phyloP scores from a whole-genome alignment of 176 grass and related monocot species.

The Zoysia pacifica region DNA sequence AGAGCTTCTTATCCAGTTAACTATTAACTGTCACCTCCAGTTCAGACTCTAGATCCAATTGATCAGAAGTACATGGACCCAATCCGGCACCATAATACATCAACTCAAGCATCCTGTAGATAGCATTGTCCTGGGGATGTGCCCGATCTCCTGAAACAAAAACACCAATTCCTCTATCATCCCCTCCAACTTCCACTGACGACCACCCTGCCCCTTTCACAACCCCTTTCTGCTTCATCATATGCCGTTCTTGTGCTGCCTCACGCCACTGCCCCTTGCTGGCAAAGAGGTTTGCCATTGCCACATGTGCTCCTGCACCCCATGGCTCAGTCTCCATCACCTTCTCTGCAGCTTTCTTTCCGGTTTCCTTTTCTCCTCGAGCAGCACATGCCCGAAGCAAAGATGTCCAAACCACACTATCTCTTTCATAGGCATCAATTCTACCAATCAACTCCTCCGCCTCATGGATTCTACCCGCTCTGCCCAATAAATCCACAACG shows the following conservation, averaged over 20 bases:
- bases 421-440: constrained; percentile 53
- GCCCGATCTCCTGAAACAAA: constrained; percentile 58
- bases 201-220: constrained; percentile 69
- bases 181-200: constrained; percentile 51
- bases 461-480: constrained; percentile 56
- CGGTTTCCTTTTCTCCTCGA: constrained; percentile 55
- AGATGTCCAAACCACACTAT: constrained; percentile 65
- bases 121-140: constrained; percentile 44
- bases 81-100: constrained; percentile 42
- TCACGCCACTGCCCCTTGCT: constrained; percentile 61
- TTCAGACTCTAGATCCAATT: constrained; percentile 38
- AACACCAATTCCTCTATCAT: constrained; percentile 37
- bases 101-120: constrained; percentile 52
- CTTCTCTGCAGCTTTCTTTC: constrained; percentile 48
- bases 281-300: constrained; percentile 63
- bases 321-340: constrained; percentile 56
- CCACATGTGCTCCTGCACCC: constrained; percentile 61
- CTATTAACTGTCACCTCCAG: constrained; percentile 21
- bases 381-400: constrained; percentile 61
- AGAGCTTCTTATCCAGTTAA: constrained; percentile 29
- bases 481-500: constrained; percentile 56
- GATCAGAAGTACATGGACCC: constrained; percentile 9
- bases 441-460: constrained; percentile 51
- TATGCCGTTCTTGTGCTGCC: constrained; percentile 52
- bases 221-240: constrained; percentile 68